Percentiles rank a stretch among this genome's conserved stretches.
Conservation (phyloP, 148 eudicot species). For the Heliosperma pusillum region DNA sequence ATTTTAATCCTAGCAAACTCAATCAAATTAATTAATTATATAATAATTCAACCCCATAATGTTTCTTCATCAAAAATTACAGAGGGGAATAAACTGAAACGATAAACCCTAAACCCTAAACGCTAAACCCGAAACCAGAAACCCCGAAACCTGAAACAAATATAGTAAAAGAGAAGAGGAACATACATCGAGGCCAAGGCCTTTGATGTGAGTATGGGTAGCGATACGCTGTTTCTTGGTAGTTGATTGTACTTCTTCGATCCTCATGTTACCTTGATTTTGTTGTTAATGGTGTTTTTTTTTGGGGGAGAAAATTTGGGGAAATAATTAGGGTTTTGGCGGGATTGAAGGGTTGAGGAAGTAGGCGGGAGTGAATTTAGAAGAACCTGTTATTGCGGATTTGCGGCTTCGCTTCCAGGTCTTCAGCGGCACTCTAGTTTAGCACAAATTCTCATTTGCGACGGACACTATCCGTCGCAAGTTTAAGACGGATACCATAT, state of each 20-base stretch:
- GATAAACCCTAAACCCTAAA: slow-evolving; percentile 28
- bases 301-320: not conserved
- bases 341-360: not conserved
- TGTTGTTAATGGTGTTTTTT: not conserved
- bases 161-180: not conserved
- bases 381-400: too few species aligned
- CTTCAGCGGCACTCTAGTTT: too few species aligned
- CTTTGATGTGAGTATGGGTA: slow-evolving; percentile 95
- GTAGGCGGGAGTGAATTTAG: not conserved
- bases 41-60: not conserved
- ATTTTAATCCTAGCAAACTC: too few species aligned
- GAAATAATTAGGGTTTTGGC: slow-evolving; percentile 9
- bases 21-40: too few species aligned
- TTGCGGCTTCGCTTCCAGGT: too few species aligned
- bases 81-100: too few species aligned
- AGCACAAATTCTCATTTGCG: too few species aligned
- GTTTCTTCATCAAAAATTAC: too few species aligned
- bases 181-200: slow-evolving; percentile 86
- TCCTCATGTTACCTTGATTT: slow-evolving; percentile 50
- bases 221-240: slow-evolving; percentile 91
- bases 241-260: slow-evolving; percentile 95
- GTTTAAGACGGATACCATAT: too few species aligned
- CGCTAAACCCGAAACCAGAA: slow-evolving; percentile 13
- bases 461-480: too few species aligned
- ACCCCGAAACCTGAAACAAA: not conserved